Base-by-base conservation (phyloP, 2,329 filamentous ascomycete species). In the Aureobasidium pullulans region DNA sequence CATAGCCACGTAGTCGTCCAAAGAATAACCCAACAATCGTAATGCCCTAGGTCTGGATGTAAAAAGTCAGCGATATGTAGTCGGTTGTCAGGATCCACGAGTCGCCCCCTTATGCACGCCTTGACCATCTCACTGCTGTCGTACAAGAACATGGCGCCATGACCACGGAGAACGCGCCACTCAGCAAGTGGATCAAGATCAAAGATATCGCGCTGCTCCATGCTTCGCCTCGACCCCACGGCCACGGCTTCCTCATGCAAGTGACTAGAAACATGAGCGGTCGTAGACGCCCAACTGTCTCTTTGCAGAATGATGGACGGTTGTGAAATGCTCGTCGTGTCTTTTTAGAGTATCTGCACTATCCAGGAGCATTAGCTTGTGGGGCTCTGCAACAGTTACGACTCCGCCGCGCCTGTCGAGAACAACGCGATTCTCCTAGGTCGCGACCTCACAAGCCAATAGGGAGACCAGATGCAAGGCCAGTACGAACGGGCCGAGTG, bases 301-400 rank as follows among this genome's bases (percentile, higher is more conserved):
- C 15, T 34, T 42, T 43, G 28, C 23, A 43, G 36, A 40, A 42
- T 28, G 37, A n/a, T n/a, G n/a, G 39, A 42, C 15, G 39, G 11
- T 3, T 7, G 39, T 7, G n/a, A n/a, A 10, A n/a, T 42, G 39
- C 39, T 16, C 6, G 39, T 43, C 50, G 39, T 43, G 50, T 53
- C 37, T 42, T n/a, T 53, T 43, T 53, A 43, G 37, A 53, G 50
- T 53, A 53, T 44, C 52, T 56, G 52, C 52, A 56, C 23, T 44
- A 29, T 36, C 11, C 7, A 56, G 52, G 52, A 44, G 49, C 37
- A 13, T 40, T 34, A 37, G 37, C 37, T 53, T 42, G 50, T 53
- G 50, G 50, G 39, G 28, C 37, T 34, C 37, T 34, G 36, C n/a
- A 28, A n/a, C 37, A 31, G 19, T 16, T 40, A 53, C 36, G 49